Base-by-base conservation (phyloP, 352 stramenopile species). In the Globisporangium nunn region DNA sequence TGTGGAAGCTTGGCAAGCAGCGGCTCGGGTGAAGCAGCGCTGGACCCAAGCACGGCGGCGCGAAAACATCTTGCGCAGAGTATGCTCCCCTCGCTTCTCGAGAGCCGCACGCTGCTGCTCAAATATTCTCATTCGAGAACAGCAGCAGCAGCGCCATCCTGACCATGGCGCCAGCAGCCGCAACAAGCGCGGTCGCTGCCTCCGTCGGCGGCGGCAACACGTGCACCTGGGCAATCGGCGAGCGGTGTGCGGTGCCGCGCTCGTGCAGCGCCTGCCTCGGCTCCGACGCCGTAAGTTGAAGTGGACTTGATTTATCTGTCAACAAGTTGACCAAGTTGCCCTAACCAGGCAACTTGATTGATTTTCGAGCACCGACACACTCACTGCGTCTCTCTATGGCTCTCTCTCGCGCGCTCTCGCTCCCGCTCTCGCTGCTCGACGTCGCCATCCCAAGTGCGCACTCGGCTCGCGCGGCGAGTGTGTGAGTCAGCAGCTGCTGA, bases 221-320 rank as follows among this genome's bases (percentile, higher is more conserved):
- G 43, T 63, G 58, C 35, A 15, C 50, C 18, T 63, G 58, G 58
- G 29, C 37, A 17, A 33, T 15, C 17, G 58, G 35, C 29, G 17
- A n/a, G 58, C 30, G 39, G 18, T 81, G 72, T 50, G 49, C 63
- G 37, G 46, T 66, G 0, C 72, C 71, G 54, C 70, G 72, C 5
- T 70, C 67, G 41, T 81, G 72, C 56, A 73, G 69, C 50, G 67
- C 75, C 44, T 81, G 72, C 44, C 60, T 81, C 6, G 73, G 72
- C 7, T 28, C 23, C 6, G 31, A 37, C 12, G 15, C n/a, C 44
- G 50, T 55, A 31, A 12, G 50, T 55, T 46, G 49, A 30, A 18
- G 14, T 59, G 50, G 6, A 54, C 54, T 61, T 61, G 47, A 61
- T 61, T 61, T 50, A 31, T 63, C n/a, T 28, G 43, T 23, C 35